These are phyloP conservation scores for Candida ulmi DNA, from an alignment of 805 yeast species.

Conservation along the genomic window DNA sequence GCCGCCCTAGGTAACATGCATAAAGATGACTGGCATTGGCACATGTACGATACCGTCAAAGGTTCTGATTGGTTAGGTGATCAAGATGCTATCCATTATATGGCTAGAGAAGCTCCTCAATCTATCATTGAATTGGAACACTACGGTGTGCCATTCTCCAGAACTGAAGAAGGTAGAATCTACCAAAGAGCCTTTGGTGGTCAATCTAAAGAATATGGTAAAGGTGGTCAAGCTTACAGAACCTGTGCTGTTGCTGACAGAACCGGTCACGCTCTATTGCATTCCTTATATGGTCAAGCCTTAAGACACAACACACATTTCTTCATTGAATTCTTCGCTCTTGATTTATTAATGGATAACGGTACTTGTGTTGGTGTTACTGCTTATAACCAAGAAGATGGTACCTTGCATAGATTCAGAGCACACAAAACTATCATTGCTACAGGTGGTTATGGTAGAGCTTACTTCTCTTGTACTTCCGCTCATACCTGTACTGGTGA, in stretches of 20 bases:
- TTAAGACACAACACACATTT: slow-evolving; percentile 95
- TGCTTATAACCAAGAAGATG: slow-evolving; percentile 98
- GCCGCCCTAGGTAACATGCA: slow-evolving; percentile 99
- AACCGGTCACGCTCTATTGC: slow-evolving; percentile 96
- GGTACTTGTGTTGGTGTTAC: slow-evolving; percentile 96
- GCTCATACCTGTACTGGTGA: slow-evolving; percentile 99
- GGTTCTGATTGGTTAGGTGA: slow-evolving; percentile 99
- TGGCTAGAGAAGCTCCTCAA: slow-evolving; percentile 97
- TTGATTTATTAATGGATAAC: slow-evolving; percentile 89
- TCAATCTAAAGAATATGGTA: slow-evolving; percentile 90
- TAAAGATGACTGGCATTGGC: slow-evolving; percentile 99
- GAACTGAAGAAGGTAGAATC: slow-evolving; percentile 94
- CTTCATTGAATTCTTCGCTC: slow-evolving; percentile 94
- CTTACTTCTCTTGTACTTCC: slow-evolving; percentile 97
- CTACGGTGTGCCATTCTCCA: slow-evolving; percentile 96
- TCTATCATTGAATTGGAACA: slow-evolving; percentile 96
- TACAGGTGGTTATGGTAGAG: slow-evolving; percentile 98
- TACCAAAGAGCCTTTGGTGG: slow-evolving; percentile 99
- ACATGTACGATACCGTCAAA: slow-evolving; percentile 98
- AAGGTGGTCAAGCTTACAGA: slow-evolving; percentile 99
- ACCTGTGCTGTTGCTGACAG: slow-evolving; percentile 99
- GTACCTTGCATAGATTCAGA: slow-evolving; percentile 95
- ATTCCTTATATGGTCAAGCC: slow-evolving; percentile 94
- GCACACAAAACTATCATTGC: slow-evolving; percentile 96
- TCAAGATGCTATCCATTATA: slow-evolving; percentile 98